Percentiles rank a stretch among this genome's conserved stretches.
phyloP scores from a whole-genome alignment of 768 basidiomycete species.

The Kwoniella mangroviensis region DNA sequence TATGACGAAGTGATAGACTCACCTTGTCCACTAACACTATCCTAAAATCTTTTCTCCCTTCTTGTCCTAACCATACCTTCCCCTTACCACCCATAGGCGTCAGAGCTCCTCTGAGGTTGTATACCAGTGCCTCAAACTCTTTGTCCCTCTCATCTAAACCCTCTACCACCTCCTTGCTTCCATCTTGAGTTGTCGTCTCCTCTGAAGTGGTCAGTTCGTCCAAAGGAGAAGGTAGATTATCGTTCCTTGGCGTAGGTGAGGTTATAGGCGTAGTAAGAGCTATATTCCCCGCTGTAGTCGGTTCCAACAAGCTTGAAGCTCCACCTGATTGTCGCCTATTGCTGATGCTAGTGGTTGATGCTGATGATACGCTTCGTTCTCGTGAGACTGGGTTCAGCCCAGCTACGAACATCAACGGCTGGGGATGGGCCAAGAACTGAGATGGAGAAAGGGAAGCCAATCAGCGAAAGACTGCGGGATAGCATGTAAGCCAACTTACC shows the following conservation, averaged over 20 bases:
- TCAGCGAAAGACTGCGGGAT: not conserved
- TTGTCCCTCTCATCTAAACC: conserved; percentile 29
- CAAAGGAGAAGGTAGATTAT: conserved; percentile 13
- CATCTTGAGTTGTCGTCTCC: not conserved
- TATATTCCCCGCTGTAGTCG: not conserved
- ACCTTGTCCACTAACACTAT: conserved; percentile 82
- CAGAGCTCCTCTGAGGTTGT: conserved; percentile 42
- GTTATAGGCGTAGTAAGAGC: conserved; percentile 29
- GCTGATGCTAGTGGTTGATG: conserved; percentile 20
- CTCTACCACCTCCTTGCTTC: not conserved
- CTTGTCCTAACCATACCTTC: conserved; percentile 45
- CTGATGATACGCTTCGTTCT: conserved; percentile 22
- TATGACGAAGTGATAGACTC: conserved; percentile 27
- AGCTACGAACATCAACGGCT: conserved; percentile 92
- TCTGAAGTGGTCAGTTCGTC: not conserved
- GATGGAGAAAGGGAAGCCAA: not conserved
- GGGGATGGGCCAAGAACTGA: conserved; percentile 80
- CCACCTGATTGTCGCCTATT: conserved; percentile 21
- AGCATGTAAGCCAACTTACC: conserved; percentile 32
- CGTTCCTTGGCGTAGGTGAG: conserved; percentile 23
- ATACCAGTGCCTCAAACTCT: conserved; percentile 47
- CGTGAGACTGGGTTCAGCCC: conserved; percentile 54
- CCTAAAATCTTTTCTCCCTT: conserved; percentile 66
- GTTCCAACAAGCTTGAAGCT: conserved; percentile 21
- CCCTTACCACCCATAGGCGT: conserved; percentile 37